phyloP scores from a whole-genome alignment of 495 filamentous ascomycete genomes.

The Patellaria atrata region DNA sequence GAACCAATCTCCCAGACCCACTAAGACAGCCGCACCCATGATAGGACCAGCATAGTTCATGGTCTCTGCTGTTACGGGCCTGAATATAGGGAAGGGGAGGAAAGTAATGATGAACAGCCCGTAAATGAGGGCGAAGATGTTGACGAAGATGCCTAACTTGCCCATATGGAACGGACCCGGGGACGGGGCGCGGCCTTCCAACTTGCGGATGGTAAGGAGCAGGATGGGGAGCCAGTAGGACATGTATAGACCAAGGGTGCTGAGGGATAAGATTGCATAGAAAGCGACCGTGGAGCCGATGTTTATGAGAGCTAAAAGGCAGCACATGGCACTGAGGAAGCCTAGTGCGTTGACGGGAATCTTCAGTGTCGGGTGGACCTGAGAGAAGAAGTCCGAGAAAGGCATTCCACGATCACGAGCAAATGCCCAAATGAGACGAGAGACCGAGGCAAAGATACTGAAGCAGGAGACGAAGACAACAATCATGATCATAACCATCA shows the following conservation, averaged over 20 bases:
- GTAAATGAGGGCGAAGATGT: constrained; percentile 31
- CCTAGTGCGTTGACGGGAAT: constrained; percentile 37
- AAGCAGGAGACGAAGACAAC: constrained; percentile 34
- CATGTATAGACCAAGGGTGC: constrained; percentile 33
- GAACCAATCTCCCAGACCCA: constrained; percentile 18
- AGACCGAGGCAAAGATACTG: constrained; percentile 37
- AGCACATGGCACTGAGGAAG: constrained; percentile 26
- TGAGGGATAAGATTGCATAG: constrained; percentile 36
- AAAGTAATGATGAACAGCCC: constrained; percentile 31
- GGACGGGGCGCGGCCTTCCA: constrained; percentile 20
- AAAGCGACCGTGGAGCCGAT: constrained; percentile 35
- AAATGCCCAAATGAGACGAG: constrained; percentile 44
- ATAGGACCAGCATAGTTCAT: constrained; percentile 35
- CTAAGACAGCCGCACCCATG: constrained; percentile 11
- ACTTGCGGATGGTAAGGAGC: constrained; percentile 24
- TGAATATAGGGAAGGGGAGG: constrained; percentile 31
- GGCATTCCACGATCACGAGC: constrained; percentile 46
- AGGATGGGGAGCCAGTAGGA: constrained; percentile 37
- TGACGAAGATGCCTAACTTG: constrained; percentile 27
- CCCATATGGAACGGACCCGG: constrained; percentile 21
- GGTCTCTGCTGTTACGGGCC: constrained; percentile 30
- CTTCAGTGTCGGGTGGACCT: constrained; percentile 28
- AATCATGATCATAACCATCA: constrained; percentile 34
- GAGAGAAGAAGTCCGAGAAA: constrained; percentile 34
- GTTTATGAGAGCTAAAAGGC: constrained; percentile 37